Percentiles rank a stretch among this genome's conserved stretches.
These are phyloP conservation scores for Xylariomycetidae sp. DNA, from an alignment of 2,329 filamentous ascomycete species.

Conservation along the genomic window DNA sequence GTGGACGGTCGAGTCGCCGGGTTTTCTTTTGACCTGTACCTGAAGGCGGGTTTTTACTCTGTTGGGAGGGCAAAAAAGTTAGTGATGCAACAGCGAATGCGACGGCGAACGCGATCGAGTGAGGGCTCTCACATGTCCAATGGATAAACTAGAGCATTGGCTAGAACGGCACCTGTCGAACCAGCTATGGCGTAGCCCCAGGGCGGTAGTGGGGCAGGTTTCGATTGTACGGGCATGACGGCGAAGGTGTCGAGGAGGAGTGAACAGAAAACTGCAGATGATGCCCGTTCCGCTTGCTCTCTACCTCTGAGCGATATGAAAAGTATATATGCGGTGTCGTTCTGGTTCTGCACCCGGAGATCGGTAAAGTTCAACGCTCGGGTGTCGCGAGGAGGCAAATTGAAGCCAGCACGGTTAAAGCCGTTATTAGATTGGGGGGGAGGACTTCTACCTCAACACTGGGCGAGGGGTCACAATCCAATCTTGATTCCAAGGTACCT, in stretches of 20 bases:
- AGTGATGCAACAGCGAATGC: no score
- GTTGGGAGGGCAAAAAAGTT: slow-evolving; percentile 8
- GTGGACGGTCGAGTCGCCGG: slow-evolving; percentile 37
- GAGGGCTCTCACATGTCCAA: slow-evolving; percentile 76
- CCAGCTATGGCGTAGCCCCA: slow-evolving; percentile 93
- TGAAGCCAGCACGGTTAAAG: slow-evolving; percentile 13
- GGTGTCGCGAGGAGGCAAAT: background rate
- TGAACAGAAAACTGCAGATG: background rate
- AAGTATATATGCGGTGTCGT: background rate
- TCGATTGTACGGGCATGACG: slow-evolving; percentile 53
- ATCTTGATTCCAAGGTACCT: no score
- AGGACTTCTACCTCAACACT: slow-evolving; percentile 13
- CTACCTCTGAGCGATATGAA: background rate
- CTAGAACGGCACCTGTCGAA: slow-evolving; percentile 86
- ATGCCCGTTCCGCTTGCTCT: background rate
- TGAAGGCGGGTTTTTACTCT: slow-evolving; percentile 96
- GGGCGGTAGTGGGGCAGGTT: slow-evolving; percentile 69
- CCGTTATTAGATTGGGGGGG: slow-evolving; percentile 11
- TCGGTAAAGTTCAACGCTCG: slow-evolving; percentile 4
- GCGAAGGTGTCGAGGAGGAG: slow-evolving; percentile 5
- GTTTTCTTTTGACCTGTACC: slow-evolving; percentile 74
- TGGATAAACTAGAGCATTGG: slow-evolving; percentile 93
- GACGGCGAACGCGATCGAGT: no score
- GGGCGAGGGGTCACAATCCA: slow-evolving; percentile 3
- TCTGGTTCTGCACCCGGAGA: background rate